Evolutionary conservation across 1,284 basidiomycete species (phyloP), one percentile per base, ranked within the genome.

Genomic region (Rhodotorula sp.): DNA sequence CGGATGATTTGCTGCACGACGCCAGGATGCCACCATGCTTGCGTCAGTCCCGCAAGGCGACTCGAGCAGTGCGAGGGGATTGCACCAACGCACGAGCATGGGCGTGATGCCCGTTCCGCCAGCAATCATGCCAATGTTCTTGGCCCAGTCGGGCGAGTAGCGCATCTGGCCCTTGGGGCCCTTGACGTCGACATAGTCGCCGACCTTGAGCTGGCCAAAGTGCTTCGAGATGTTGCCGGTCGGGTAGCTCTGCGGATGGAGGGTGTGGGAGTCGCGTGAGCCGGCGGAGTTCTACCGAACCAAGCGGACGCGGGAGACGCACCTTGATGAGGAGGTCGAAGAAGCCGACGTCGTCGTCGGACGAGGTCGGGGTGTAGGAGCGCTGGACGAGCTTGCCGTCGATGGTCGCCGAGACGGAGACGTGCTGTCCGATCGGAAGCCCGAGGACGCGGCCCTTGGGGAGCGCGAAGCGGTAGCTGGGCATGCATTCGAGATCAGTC

Each of bases 261-360:
- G 44, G 21, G 42, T 19, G 55, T 2, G 13, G 3, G 12, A 27
- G 12, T 5, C 12, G 25, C 23, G 10, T 7, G 16, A 13, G 44
- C 16, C 21, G 25, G 34, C 34, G 34, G 5, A 27, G 56, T 21
- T 1, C 49, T 7, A 17, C 34, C 7, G 25, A 1, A 44, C 2
- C 7, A 25, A 42, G 58, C n/a, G 1, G 25, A 52, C 8, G 49
- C 4, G 25, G n/a, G 14, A 34, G 77, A 5, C 78, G 71, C 78
- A 92, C 93, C 89, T 99, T 99, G 85, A 99, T 90, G 78, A 99
- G 87, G 69, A 99, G 88, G 82, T 98, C 95, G 81, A 99, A 98
- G 84, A 91, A 88, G 61, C 96, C 97, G 66, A 86, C 86, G 83
- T 97, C 90, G 73, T 96, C 91, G 80, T 98, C 92, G 78, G 90